phyloP scores from a whole-genome alignment of 352 stramenopile genomes.

The Pythium scleroteichum region DNA sequence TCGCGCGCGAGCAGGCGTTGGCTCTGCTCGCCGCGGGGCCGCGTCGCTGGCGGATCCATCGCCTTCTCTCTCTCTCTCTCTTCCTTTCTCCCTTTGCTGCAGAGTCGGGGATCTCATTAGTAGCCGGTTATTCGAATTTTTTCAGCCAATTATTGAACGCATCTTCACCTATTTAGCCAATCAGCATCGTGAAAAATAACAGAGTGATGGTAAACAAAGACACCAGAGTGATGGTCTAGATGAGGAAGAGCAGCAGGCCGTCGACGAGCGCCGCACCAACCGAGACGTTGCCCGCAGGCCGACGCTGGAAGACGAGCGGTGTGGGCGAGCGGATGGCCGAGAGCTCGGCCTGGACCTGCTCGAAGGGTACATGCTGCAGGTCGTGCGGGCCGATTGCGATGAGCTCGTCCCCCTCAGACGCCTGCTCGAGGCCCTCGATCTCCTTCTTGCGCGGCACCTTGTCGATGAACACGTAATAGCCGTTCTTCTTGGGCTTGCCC shows the following conservation, averaged over 20 bases:
- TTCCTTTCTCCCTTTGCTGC: background rate
- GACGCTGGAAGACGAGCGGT: constrained; percentile 66
- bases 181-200: background rate
- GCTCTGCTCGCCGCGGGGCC: constrained; percentile 21
- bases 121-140: constrained; percentile 14
- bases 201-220: constrained; percentile 4
- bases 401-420: constrained; percentile 55
- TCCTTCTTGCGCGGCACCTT: constrained; percentile 52
- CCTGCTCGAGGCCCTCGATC: constrained; percentile 56
- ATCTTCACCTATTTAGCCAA: background rate
- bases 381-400: constrained; percentile 70
- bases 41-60: background rate
- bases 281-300: constrained; percentile 27
- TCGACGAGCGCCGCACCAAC: constrained; percentile 51
- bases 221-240: constrained; percentile 35
- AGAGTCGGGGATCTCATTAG: background rate
- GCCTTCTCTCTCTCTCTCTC: background rate
- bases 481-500: constrained; percentile 60
- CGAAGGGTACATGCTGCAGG: constrained; percentile 62
- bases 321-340: constrained; percentile 44
- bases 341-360: constrained; percentile 56
- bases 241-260: constrained; percentile 66
- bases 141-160: constrained; percentile 11
- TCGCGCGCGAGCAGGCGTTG: constrained; percentile 40
- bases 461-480: constrained; percentile 63